A percentile compares a stretch with the other conserved stretches of the same genome.
Evolutionary conservation across 2,329 filamentous ascomycete genomes (phyloP).

Genomic region (Myriosclerotinia duriaeana): DNA sequence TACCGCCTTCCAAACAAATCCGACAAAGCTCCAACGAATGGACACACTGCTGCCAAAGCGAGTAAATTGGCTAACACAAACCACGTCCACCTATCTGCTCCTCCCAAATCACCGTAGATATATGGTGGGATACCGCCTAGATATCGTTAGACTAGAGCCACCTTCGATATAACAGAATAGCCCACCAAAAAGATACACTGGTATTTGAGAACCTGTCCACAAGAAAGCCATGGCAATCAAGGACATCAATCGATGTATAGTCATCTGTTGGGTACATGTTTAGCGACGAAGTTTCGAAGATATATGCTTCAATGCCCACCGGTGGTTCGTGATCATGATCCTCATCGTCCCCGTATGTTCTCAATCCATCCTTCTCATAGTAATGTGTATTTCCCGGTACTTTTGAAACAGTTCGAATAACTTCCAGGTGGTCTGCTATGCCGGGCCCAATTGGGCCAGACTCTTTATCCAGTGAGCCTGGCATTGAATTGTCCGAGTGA

Average conservation of each 20-base stretch:
- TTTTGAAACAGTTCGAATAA: constrained; percentile 15
- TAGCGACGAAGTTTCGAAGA: neutral
- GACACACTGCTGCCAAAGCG: constrained; percentile 56
- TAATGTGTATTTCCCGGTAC: constrained; percentile 33
- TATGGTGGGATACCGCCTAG: constrained; percentile 50
- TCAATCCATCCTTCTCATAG: constrained; percentile 40
- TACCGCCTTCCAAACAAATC: constrained; percentile 62
- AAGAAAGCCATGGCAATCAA: constrained; percentile 59
- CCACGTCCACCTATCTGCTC: constrained; percentile 45
- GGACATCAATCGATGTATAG: constrained; percentile 58
- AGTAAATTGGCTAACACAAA: constrained; percentile 51
- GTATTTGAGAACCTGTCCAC: constrained; percentile 62
- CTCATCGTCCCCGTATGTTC: constrained; percentile 49
- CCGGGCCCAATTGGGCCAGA: neutral
- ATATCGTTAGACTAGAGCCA: constrained; percentile 19
- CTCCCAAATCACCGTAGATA: constrained; percentile 60
- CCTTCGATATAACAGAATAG: neutral
- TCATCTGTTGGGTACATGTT: constrained; percentile 53
- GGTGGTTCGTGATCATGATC: constrained; percentile 49
- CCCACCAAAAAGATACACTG: constrained; percentile 53
- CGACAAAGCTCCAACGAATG: constrained; percentile 65
- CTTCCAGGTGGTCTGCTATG: constrained; percentile 12
- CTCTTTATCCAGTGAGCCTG: constrained; percentile 33
- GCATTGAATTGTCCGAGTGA: constrained; percentile 27
- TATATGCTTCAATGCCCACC: constrained; percentile 38